Conservation (phyloP, 1,284 basidiomycete genomes). For the Ustilago crameri region DNA sequence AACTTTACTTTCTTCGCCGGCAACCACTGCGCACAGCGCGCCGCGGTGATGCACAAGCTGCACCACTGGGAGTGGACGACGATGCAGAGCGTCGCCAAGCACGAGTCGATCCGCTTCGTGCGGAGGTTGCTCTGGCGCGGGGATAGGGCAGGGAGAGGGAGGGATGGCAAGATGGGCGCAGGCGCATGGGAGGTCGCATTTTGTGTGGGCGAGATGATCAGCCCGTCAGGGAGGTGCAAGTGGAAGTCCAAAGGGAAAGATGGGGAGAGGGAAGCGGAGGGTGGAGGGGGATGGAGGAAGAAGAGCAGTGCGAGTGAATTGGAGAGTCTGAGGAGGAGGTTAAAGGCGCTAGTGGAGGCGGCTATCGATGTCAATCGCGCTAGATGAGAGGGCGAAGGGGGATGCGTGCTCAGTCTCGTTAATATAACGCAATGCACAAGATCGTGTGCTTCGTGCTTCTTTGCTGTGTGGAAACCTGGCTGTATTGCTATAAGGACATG, state of each 20-base stretch:
- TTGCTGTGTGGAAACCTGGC: not conserved
- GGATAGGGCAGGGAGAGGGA: conserved; percentile 12
- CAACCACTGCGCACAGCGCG: conserved; percentile 32
- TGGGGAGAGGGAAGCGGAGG: not conserved
- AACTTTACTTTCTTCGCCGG: conserved; percentile 38
- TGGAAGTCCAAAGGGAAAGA: conserved; percentile 6
- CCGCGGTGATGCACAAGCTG: conserved; percentile 33
- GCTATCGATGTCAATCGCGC: conserved; percentile 36
- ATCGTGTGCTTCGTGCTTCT: too few species aligned
- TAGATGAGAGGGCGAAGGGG: conserved; percentile 1
- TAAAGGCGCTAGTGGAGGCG: conserved; percentile 21
- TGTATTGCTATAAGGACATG: not conserved
- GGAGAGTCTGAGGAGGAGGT: conserved; percentile 23
- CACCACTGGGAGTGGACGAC: conserved; percentile 53
- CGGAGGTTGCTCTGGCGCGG: conserved; percentile 25
- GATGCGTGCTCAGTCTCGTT: too few species aligned
- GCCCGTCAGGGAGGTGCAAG: conserved; percentile 6
- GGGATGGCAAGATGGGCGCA: conserved; percentile 24
- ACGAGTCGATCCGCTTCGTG: conserved; percentile 25
- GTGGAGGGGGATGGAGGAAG: not conserved
- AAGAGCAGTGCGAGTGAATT: conserved; percentile 9
- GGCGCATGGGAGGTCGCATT: conserved; percentile 35
- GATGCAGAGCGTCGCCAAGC: conserved; percentile 39
- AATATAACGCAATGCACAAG: too few species aligned
- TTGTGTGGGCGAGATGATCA: conserved; percentile 28